Evolutionary conservation across 768 basidiomycete genomes (phyloP), one percentile per base, ranked within the genome.

Genomic region (Hortiboletus campestris): DNA sequence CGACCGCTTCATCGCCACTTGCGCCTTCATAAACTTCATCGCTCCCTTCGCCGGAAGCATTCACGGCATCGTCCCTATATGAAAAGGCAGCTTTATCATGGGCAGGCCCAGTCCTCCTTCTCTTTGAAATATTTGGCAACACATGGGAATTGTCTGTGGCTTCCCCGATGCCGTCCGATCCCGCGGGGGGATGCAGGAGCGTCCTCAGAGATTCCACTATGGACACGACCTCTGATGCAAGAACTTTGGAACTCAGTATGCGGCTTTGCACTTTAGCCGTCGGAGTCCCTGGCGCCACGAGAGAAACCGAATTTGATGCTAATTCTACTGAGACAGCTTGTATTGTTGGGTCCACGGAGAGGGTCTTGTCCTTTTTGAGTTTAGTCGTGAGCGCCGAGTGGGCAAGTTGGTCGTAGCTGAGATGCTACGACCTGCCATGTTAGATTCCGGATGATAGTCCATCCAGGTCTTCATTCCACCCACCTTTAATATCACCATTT

Each of bases 171-270:
- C 54, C 71, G 46, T 35, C 53, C 34, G 34, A 45, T 49, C 60
- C 46, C n/a, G 46, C 32, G 16, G 34, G 42, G 43, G 74, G 75
- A 31, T 75, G 59, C 14, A 85, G 53, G 31, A 82, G 59, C 16
- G 70, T 63, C 54, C 74, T 75, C 6, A 93, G 67, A 46, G 77
- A 75, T 11, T 76, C 76, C 2, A 94, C 65, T 14, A 81, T 78
- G 22, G 69, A 67, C 8, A 73, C 72, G 2, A 91, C 75, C 59
- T 82, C 83, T 3, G 76, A 73, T 2, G 90, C 84, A 12, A 94
- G 74, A n/a, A 77, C 69, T 67, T 89, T 93, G 5, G 88, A 88
- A 64, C 91, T 94, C 40, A 89, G 75, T 10, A 96, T 72, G 36
- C 88, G 82, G 57, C 79, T 84, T 62, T 88, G 85, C 1, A 88